Percentiles rank a stretch among this genome's conserved stretches.
Conservation (phyloP, 2,329 filamentous ascomycete species). For the Hypoxylon sp. region DNA sequence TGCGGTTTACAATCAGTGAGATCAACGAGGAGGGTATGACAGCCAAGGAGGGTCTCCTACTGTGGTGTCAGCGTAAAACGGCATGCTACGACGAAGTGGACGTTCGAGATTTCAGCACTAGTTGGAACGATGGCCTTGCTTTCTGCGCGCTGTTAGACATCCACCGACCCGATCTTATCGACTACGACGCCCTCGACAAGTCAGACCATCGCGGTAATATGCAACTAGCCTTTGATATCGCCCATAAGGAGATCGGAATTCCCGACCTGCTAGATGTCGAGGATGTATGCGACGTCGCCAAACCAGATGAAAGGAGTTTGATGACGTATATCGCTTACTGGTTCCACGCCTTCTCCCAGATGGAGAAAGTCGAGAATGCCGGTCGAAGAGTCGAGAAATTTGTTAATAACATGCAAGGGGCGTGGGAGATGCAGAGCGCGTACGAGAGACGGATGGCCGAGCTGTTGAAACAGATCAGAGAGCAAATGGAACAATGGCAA, state of each 20-base stretch:
- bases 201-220: conserved; percentile 95
- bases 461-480: conserved; percentile 78
- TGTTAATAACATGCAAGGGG: conserved; percentile 97
- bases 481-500: conserved; percentile 82
- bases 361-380: conserved; percentile 98
- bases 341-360: conserved; percentile 99
- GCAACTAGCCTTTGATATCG: conserved; percentile 97
- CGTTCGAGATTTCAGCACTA: conserved; percentile 91
- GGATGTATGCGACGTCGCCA: conserved; percentile 95
- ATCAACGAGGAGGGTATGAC: conserved; percentile 99
- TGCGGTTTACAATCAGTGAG: conserved; percentile 97
- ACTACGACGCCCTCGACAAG: conserved; percentile 96
- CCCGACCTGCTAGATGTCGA: conserved; percentile 96
- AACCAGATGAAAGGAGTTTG: conserved; percentile 93
- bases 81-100: conserved; percentile 98
- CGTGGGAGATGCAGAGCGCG: conserved; percentile 99
- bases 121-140: conserved; percentile 97
- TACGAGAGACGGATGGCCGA: conserved; percentile 93
- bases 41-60: conserved; percentile 91
- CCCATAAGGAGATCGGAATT: conserved; percentile 95
- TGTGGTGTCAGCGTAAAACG: conserved; percentile 99
- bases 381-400: conserved; percentile 98
- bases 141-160: conserved; percentile 98
- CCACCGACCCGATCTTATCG: conserved; percentile 95
- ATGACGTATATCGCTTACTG: conserved; percentile 99